phyloP scores from a whole-genome alignment of 2,329 filamentous ascomycete genomes.

The Botrytis aclada region DNA sequence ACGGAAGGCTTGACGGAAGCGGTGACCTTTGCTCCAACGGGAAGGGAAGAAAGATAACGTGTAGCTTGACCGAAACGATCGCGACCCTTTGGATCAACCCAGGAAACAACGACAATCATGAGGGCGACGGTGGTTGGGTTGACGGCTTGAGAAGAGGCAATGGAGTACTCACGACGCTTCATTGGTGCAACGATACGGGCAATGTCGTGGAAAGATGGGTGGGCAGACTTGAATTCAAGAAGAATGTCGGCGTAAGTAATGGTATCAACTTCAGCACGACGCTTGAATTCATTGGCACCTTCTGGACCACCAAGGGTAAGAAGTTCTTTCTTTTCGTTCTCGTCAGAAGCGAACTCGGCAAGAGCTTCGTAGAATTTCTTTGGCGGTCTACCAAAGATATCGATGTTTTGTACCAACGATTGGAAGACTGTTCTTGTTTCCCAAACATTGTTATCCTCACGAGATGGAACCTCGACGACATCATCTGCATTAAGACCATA shows the following conservation, averaged over 20 bases:
- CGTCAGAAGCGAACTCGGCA: conserved; percentile 79
- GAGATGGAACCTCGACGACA: conserved; percentile 85
- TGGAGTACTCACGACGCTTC: conserved; percentile 98
- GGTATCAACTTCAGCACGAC: conserved; percentile 84
- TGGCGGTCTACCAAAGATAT: conserved; percentile 93
- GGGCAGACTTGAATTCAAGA: conserved; percentile 84
- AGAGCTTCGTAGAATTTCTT: conserved; percentile 97
- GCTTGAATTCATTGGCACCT: conserved; percentile 88
- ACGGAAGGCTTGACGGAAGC: conserved; percentile 96
- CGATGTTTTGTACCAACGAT: conserved; percentile 84
- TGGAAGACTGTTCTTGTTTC: conserved; percentile 94
- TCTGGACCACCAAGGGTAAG: conserved; percentile 72
- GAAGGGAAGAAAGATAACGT: conserved; percentile 76
- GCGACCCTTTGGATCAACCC: conserved; percentile 84
- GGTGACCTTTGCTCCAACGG: conserved; percentile 74
- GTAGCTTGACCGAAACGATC: conserved; percentile 92
- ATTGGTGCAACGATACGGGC: conserved; percentile 82
- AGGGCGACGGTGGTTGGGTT: conserved; percentile 85
- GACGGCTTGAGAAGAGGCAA: conserved; percentile 93
- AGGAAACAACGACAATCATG: conserved; percentile 96
- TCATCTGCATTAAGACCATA: conserved; percentile 82
- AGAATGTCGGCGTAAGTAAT: conserved; percentile 88
- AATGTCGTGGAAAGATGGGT: conserved; percentile 83
- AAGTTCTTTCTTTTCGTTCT: conserved; percentile 77
- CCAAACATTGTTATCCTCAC: conserved; percentile 68